Base-by-base conservation (phyloP, 192 early-diverging fungal species). In the Backusella sp. region DNA sequence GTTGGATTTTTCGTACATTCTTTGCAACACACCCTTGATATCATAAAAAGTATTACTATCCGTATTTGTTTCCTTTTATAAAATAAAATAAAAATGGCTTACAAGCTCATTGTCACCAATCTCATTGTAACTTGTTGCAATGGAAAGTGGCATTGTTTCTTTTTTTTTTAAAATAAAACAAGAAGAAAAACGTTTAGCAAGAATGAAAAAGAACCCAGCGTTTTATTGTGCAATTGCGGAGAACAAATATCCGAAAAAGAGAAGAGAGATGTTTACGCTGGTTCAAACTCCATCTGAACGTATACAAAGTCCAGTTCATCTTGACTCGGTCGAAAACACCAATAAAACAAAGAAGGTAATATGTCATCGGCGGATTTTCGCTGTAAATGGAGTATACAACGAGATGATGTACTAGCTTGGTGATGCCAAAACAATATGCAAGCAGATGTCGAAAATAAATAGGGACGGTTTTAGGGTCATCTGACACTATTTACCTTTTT, bases 271-370 rank as follows among this genome's bases (percentile, higher is more conserved):
- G 6, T 32, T 3, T 32, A 32, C 17, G 1, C 1, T 21, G 68
- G 35, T 69, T 35, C 21, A 28, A 62, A 62, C 21, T 62, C 56
- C 56, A 49, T 49, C 46, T 49, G 19, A 17, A 44, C 17, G 9
- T 32, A 32, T 3, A 44, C 42, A 44, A 44, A 44, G 14, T 19
- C 84, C 83, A 39, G 37, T 79, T 76, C n/a, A 39, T 39, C 37
- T 12, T 8, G 37, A 3, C 9, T 3, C 37, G 9, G 37, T 39
- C 11, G 37, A 39, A 39, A 39, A 12, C 37, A 39, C 37, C 37
- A 39, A 39, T 39, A 39, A 11, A 39, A 11, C 37, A 39, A 39
- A 9, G 7, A 39, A 11, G 37, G 37, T 3, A 39, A 39, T 39
- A 39, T 12, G 11, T 39, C 9, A 39, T 39, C 37, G 9, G 37